phyloP scores from a whole-genome alignment of 495 filamentous ascomycete species.

The Chlorociboria aeruginascens region DNA sequence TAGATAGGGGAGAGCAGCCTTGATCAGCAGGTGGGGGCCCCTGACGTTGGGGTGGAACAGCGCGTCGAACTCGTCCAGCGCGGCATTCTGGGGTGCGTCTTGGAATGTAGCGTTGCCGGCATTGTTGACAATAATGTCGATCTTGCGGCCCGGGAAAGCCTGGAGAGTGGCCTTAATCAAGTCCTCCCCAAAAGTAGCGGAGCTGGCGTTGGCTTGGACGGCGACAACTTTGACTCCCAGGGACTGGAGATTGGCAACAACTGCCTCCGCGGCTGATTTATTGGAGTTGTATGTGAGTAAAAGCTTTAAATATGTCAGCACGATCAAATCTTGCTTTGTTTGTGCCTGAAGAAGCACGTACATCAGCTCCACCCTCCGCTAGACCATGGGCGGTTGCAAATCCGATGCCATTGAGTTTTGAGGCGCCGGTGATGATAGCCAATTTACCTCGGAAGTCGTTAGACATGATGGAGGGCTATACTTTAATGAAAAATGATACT shows the following conservation, averaged over 20 bases:
- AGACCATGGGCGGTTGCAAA: not conserved
- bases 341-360: no score
- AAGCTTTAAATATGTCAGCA: not conserved
- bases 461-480: no score
- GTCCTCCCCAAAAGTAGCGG: not conserved
- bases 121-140: constrained; percentile 21
- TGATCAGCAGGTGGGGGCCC: not conserved
- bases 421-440: not conserved
- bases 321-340: not conserved
- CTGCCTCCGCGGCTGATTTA: not conserved
- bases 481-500: no score
- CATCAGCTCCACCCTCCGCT: not conserved
- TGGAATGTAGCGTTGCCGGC: constrained; percentile 1
- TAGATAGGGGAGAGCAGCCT: not conserved
- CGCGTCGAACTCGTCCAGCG: not conserved
- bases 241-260: not conserved
- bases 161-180: constrained; percentile 9
- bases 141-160: constrained; percentile 13
- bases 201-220: not conserved
- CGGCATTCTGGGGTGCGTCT: not conserved
- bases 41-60: not conserved
- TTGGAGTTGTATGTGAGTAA: not conserved
- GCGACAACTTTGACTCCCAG: not conserved
- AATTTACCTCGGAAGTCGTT: no score
- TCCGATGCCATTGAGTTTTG: not conserved